Evolutionary conservation across 1,139 yeast species (phyloP).

Genomic region (Debaryomyces nepalensis): DNA sequence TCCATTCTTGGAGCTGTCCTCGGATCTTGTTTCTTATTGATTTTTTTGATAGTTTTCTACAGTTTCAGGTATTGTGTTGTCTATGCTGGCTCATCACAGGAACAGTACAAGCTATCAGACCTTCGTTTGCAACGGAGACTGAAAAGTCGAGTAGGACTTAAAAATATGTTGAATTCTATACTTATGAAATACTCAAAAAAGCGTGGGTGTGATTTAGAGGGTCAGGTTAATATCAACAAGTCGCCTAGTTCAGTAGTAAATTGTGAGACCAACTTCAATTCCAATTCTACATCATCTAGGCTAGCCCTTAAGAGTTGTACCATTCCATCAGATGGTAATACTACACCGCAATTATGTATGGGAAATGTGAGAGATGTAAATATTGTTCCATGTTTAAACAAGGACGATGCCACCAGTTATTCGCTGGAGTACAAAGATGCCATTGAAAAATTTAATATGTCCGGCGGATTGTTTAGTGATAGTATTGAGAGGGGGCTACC

Average conservation of each 20-base stretch:
- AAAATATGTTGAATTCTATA: not conserved
- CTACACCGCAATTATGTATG: not conserved
- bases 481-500: conserved; percentile 4
- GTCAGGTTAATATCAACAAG: conserved; percentile 7
- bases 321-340: not conserved
- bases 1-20: conserved; percentile 14
- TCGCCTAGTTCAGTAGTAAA: conserved; percentile 8
- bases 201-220: conserved; percentile 7
- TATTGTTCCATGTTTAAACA: conserved; percentile 6
- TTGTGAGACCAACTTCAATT: conserved; percentile 7
- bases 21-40: conserved; percentile 10
- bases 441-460: conserved; percentile 22
- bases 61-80: conserved; percentile 14
- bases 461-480: conserved; percentile 15
- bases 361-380: conserved; percentile 6
- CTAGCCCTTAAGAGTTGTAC: conserved; percentile 7
- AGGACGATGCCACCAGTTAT: conserved; percentile 10
- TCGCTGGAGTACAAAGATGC: conserved; percentile 25
- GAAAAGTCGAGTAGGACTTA: not conserved
- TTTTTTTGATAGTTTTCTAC: conserved; percentile 5
- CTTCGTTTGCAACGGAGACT: conserved; percentile 3
- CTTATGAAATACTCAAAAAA: not conserved
- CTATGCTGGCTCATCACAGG: conserved; percentile 10
- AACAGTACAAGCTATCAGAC: conserved; percentile 10
- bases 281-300: conserved; percentile 7